Conservation (phyloP, 352 stramenopile species). For the Pythium rishiriense region DNA sequence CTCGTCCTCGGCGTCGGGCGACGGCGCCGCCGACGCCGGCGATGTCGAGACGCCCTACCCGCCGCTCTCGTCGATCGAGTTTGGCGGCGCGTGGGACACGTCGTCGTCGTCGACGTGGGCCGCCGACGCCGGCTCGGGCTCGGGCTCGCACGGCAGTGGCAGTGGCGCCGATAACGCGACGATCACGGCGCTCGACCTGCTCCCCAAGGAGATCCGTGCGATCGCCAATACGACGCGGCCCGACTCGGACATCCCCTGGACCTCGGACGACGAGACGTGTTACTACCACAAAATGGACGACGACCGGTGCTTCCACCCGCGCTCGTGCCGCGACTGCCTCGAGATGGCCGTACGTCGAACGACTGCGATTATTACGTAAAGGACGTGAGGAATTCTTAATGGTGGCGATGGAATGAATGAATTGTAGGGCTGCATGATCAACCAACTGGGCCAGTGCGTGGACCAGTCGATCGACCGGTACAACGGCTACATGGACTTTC, state of each 20-base stretch:
- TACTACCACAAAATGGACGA: constrained; percentile 21
- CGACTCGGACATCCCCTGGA: constrained; percentile 20
- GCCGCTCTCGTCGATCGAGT: not conserved
- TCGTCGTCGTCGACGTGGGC: not conserved
- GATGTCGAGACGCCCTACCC: not conserved
- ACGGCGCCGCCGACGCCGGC: constrained; percentile 1
- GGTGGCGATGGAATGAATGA: not conserved
- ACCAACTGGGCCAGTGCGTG: constrained; percentile 26
- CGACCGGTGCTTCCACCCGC: constrained; percentile 19
- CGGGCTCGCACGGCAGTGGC: not conserved
- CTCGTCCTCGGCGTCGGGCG: constrained; percentile 16
- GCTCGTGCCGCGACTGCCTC: constrained; percentile 20
- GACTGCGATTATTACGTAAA: too few relatives aligned
- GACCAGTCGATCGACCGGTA: constrained; percentile 15
- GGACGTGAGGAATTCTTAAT: not conserved
- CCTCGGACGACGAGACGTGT: constrained; percentile 11
- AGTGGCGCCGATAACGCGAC: constrained; percentile 6
- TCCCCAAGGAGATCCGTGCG: constrained; percentile 14
- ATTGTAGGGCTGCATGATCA: constrained; percentile 28
- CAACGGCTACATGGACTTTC: constrained; percentile 26
- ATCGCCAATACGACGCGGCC: constrained; percentile 15
- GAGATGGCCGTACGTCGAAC: constrained; percentile 7
- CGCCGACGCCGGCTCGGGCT: not conserved
- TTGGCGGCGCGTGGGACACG: constrained; percentile 1
- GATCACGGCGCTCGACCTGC: constrained; percentile 20